phyloP scores from a whole-genome alignment of 1,139 yeast genomes.

The Yamadazyma oceani region DNA sequence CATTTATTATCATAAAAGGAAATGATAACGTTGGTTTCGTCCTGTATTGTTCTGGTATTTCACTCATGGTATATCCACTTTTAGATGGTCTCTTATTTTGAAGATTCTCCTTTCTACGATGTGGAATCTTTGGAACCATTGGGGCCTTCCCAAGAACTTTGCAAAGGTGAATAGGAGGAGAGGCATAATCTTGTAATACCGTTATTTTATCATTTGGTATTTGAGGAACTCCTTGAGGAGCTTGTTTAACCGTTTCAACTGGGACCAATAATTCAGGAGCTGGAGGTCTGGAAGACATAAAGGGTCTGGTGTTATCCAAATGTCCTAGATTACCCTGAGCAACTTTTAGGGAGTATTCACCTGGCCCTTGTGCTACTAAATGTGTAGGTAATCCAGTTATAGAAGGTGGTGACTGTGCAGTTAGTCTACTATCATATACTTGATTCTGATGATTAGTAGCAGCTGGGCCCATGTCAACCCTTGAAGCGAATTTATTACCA shows the following conservation, averaged over 20 bases:
- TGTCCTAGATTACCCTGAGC: constrained; percentile 18
- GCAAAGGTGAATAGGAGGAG: constrained; percentile 32
- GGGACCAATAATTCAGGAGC: constrained; percentile 43
- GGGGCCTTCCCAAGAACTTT: constrained; percentile 31
- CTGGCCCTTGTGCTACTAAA: constrained; percentile 20
- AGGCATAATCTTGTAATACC: constrained; percentile 23
- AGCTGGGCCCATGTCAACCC: not conserved
- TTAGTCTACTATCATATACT: constrained; percentile 20
- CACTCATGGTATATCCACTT: constrained; percentile 64
- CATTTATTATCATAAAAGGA: constrained; percentile 76
- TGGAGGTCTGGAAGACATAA: constrained; percentile 29
- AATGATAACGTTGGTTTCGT: constrained; percentile 80
- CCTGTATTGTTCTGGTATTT: constrained; percentile 83
- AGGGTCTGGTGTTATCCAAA: constrained; percentile 12
- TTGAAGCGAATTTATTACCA: not conserved
- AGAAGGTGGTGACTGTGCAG: constrained; percentile 15
- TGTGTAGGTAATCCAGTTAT: constrained; percentile 25
- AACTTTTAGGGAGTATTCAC: constrained; percentile 16
- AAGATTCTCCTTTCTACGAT: constrained; percentile 23
- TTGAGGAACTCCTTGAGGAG: constrained; percentile 9
- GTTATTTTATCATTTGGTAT: constrained; percentile 16
- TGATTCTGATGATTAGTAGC: constrained; percentile 10
- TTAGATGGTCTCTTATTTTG: constrained; percentile 45
- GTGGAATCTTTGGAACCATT: constrained; percentile 47
- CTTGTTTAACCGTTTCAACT: constrained; percentile 20